These are phyloP conservation scores for Epichloe coenophiala DNA, from an alignment of 2,329 filamentous ascomycete genomes.

Conservation along the genomic window DNA sequence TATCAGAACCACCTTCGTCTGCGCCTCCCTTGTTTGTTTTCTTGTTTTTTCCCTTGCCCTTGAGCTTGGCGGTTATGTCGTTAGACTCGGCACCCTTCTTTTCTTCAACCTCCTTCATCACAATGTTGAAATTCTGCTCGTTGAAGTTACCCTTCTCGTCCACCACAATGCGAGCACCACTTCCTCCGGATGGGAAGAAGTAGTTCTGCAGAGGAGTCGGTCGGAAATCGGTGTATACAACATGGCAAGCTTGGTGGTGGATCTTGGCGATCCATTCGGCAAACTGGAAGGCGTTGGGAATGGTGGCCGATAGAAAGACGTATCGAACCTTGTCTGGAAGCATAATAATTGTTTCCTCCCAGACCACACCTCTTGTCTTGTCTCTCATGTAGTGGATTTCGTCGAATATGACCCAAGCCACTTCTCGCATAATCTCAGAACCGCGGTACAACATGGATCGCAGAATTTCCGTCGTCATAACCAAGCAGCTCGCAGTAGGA, in stretches of 20 bases:
- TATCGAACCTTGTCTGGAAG: slow-evolving; percentile 97
- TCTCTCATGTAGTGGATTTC: slow-evolving; percentile 98
- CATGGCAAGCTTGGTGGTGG: slow-evolving; percentile 93
- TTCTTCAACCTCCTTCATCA: slow-evolving; percentile 80
- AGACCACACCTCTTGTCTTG: slow-evolving; percentile 86
- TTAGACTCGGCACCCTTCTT: slow-evolving; percentile 75
- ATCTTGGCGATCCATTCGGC: slow-evolving; percentile 99
- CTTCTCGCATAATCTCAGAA: slow-evolving; percentile 98
- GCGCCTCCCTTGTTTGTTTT: slow-evolving; percentile 80
- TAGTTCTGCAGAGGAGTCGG: slow-evolving; percentile 96
- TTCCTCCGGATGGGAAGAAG: slow-evolving; percentile 86
- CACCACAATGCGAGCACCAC: slow-evolving; percentile 86
- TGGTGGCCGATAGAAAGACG: slow-evolving; percentile 94
- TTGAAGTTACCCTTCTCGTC: slow-evolving; percentile 95
- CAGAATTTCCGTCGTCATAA: slow-evolving; percentile 99
- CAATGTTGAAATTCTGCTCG: slow-evolving; percentile 94
- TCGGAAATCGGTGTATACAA: slow-evolving; percentile 97
- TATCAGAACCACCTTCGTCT: slow-evolving; percentile 62
- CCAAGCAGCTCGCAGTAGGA: slow-evolving; percentile 89
- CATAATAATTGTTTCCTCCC: slow-evolving; percentile 98
- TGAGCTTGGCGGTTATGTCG: slow-evolving; percentile 65
- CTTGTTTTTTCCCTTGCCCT: slow-evolving; percentile 85
- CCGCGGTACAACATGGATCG: slow-evolving; percentile 96
- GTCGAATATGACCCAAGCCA: slow-evolving; percentile 96
- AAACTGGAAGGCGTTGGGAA: slow-evolving; percentile 98